Evolutionary conservation across 2,329 filamentous ascomycete genomes (phyloP), one percentile per base, ranked within the genome.

Genomic region (Talaromyces funiculosus): DNA sequence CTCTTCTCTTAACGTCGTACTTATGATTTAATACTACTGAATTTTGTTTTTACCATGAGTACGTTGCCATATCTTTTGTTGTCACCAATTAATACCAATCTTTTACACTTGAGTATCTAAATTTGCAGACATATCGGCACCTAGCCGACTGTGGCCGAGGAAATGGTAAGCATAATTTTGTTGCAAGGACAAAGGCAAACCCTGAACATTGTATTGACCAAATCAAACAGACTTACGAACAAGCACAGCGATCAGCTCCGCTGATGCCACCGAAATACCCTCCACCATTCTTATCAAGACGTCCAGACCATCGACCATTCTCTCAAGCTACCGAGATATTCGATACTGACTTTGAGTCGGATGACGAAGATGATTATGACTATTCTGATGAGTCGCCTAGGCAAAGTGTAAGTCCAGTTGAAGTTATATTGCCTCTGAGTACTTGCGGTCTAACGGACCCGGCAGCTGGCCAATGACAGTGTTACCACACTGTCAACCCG

Each of bases 401-500:
- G 16, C 14, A 16, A n/a, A 38, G 35, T 38, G 35, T 37, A 37
- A 37, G 33, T 37, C 33, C 59, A 16, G 38, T 54, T 12, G 33
- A 37, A 37, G 33, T 56, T 18, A 37, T 37, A n/a, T n/a, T n/a
- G n/a, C n/a, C 9, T 16, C 16, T 37, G 33, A 16, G 16, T 37
- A 10, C 14, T 14, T 14, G 33, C 33, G 7, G 35, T 42, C 33
- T 37, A 37, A 37, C 12, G 33, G 18, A n/a, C 5, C 14, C 5
- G 16, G 7, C 14, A 38, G 35, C 35, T 38, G 35, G 35, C 16
- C 14, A n/a, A n/a, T 16, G 35, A 38, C 16, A 38, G 35, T 38
- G 8, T 38, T 4, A 38, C 35, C 5, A 38, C 35, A 37, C 14
- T 38, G 8, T n/a, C 35, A 7, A 38, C 35, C 92, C 89, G 68